These are phyloP conservation scores for Botrytis pseudocinerea DNA, from an alignment of 2,329 filamentous ascomycete species.

Conservation along the genomic window DNA sequence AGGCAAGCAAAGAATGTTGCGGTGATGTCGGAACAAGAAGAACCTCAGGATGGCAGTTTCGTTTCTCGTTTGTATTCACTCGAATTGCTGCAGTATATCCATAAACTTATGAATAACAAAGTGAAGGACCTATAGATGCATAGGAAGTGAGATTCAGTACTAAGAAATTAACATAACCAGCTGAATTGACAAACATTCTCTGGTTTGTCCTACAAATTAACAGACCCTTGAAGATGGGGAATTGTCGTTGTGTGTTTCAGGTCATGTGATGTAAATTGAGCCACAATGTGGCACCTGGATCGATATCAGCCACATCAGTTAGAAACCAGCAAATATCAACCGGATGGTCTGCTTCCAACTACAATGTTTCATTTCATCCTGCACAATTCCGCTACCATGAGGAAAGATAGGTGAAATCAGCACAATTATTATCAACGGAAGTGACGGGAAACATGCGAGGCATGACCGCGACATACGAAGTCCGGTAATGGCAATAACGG, in stretches of 20 bases:
- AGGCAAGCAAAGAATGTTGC: neutral
- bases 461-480: neutral
- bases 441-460: neutral
- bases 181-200: neutral
- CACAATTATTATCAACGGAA: neutral
- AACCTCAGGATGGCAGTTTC: neutral
- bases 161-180: neutral
- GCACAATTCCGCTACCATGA: neutral
- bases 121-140: neutral
- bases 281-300: neutral
- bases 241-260: too few relatives aligned
- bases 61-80: neutral
- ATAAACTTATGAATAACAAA: neutral
- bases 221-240: neutral
- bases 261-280: neutral
- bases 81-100: neutral
- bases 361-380: neutral
- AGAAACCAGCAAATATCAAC: neutral
- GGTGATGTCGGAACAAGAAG: neutral
- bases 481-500: neutral
- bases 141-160: neutral
- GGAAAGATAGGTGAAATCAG: neutral
- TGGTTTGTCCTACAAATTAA: neutral
- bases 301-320: neutral
- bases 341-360: neutral